Base-by-base conservation (phyloP, 2,329 filamentous ascomycete species). In the Lachnellula occidentalis region DNA sequence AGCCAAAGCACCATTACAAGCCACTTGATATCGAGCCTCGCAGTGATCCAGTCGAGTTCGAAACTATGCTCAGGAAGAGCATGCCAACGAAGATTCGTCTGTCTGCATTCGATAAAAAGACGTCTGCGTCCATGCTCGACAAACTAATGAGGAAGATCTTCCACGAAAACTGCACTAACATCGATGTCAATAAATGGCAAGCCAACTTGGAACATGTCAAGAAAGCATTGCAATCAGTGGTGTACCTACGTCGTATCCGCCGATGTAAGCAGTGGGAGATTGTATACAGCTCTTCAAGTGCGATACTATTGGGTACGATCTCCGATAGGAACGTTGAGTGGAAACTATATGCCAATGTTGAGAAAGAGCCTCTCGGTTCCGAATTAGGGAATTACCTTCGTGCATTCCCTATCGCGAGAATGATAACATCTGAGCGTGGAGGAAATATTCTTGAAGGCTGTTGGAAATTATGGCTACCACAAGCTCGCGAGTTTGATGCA, bases 341-440 rank as follows among this genome's bases (percentile, higher is more conserved):
- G 78, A 66, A 71, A 0, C 56, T 83, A 4, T 80, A 72, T 58
- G 73, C 74, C 12, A 57, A 65, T 14, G 66, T 74, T 31, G 70
- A 73, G 2, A 68, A 54, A 0, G 19, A 42, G 8, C 51, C 59
- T 5, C 31, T 70, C 0, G 69, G 72, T 24, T 74, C 71, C 50
- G 53, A 64, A 1, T 58, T 75, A 19, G 69, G 78, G 31, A 70
- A 74, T 50, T 53, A 56, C 15, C 48, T 67, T 1, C 65, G 79
- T 2, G 64, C 64, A 2, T 71, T 70, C 39, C 77, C 78, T 1
- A 70, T 80, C 58, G 78, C 78, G 7, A 70, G 71, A 53, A 76
- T 80, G 74, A 57, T 58, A 1, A 71, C 75, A 2, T 53, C 45
- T 2, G 49, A 56, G 3, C 47, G 58, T 12, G 61, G 3, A 6